phyloP scores from a whole-genome alignment of 2,329 filamentous ascomycete genomes.

The Diaporthe aspalathi region DNA sequence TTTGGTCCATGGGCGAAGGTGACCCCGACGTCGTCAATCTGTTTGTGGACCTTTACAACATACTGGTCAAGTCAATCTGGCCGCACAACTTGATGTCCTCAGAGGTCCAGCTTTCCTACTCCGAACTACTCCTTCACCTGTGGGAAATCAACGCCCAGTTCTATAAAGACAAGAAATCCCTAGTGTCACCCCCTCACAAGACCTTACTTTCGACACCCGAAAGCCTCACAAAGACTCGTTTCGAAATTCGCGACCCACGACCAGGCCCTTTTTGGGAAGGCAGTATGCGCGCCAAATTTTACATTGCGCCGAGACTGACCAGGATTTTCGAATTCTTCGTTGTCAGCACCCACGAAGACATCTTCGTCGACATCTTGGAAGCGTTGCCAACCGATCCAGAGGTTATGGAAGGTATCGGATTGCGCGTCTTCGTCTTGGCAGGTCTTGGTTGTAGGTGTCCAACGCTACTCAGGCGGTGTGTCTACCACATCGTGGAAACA shows the following conservation, averaged over 20 bases:
- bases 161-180: conserved; percentile 61
- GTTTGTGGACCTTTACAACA: conserved; percentile 81
- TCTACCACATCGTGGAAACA: conserved; percentile 95
- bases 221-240: not conserved
- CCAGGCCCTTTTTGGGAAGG: conserved; percentile 69
- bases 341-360: conserved; percentile 83
- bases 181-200: conserved; percentile 71
- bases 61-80: conserved; percentile 77
- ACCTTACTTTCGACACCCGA: conserved; percentile 71
- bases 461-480: conserved; percentile 84
- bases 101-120: conserved; percentile 74
- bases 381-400: conserved; percentile 79
- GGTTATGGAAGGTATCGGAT: conserved; percentile 83
- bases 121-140: conserved; percentile 76
- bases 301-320: conserved; percentile 76
- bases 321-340: conserved; percentile 83
- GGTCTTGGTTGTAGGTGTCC: conserved; percentile 86
- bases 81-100: conserved; percentile 77
- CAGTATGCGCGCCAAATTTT: conserved; percentile 79
- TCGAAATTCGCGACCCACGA: conserved; percentile 33
- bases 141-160: conserved; percentile 76
- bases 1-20: conserved; percentile 71
- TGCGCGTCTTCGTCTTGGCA: conserved; percentile 81
- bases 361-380: conserved; percentile 86
- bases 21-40: conserved; percentile 66